Evolutionary conservation across 1,284 basidiomycete species (phyloP).

Genomic region (Heterobasidion irregulare): DNA sequence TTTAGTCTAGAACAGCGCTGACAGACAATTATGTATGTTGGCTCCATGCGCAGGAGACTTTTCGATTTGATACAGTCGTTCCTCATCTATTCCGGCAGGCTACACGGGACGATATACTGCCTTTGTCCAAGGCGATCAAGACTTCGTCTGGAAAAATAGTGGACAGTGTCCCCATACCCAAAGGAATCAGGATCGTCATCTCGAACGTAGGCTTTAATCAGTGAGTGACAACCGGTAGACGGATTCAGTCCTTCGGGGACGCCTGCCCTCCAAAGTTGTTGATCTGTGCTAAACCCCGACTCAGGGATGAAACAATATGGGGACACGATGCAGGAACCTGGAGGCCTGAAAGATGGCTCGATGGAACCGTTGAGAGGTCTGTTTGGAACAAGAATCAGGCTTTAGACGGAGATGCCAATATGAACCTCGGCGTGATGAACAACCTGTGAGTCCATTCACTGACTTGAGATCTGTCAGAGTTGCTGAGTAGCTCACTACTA

Average conservation of each 20-base stretch:
- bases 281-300: too few relatives aligned
- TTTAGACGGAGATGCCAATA: conserved; percentile 9
- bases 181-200: conserved; percentile 23
- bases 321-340: conserved; percentile 41
- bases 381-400: conserved; percentile 3
- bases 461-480: not conserved
- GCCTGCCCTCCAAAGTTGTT: too few relatives aligned
- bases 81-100: conserved; percentile 16
- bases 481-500: not conserved
- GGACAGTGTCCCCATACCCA: conserved; percentile 23
- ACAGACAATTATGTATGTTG: not conserved
- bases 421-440: conserved; percentile 30
- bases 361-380: conserved; percentile 19
- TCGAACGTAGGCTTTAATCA: conserved; percentile 29
- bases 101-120: conserved; percentile 23
- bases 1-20: not conserved
- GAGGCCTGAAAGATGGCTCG: conserved; percentile 44
- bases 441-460: conserved; percentile 18
- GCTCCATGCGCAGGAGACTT: conserved; percentile 16
- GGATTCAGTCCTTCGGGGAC: too few relatives aligned
- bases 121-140: conserved; percentile 18
- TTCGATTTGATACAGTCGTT: conserved; percentile 22
- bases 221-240: conserved; percentile 10
- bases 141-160: conserved; percentile 20
- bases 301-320: conserved; percentile 21